Conservation (phyloP, 2,329 filamentous ascomycete genomes). For the Tolypocladium pustulatum region DNA sequence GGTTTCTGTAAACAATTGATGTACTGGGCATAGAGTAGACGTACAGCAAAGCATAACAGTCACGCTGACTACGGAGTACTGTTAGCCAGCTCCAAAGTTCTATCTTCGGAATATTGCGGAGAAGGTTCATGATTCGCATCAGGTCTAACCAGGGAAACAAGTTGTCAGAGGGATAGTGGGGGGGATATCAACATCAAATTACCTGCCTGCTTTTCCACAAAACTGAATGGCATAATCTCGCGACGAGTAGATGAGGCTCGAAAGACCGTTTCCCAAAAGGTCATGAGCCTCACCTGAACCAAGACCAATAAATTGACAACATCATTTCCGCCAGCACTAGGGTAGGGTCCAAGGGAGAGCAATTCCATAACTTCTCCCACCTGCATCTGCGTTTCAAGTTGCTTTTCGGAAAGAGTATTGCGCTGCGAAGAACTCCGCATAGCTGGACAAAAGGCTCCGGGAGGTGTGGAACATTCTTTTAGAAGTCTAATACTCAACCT, state of each 20-base stretch:
- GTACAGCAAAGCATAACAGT: background rate
- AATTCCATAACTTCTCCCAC: background rate
- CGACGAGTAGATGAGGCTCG: background rate
- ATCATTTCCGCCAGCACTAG: background rate
- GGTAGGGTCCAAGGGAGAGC: background rate
- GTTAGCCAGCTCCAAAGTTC: background rate
- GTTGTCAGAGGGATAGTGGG: background rate
- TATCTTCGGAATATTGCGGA: background rate
- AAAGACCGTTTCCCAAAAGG: background rate
- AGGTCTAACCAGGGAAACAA: background rate
- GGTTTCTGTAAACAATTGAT: background rate
- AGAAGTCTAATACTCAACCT: constrained; percentile 62
- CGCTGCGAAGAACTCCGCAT: background rate
- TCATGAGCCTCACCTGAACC: constrained; percentile 5
- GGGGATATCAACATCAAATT: constrained; percentile 20
- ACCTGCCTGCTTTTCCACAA: constrained; percentile 14
- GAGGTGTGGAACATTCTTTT: background rate
- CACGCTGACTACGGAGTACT: background rate
- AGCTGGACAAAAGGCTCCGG: background rate
- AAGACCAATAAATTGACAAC: constrained; percentile 9
- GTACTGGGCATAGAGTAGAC: too few relatives aligned
- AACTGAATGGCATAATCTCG: background rate
- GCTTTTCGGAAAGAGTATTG: background rate
- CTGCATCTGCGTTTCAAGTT: background rate
- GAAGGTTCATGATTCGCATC: background rate